Conservation (phyloP, 2,329 filamentous ascomycete genomes). For the Xylaria sp. region DNA sequence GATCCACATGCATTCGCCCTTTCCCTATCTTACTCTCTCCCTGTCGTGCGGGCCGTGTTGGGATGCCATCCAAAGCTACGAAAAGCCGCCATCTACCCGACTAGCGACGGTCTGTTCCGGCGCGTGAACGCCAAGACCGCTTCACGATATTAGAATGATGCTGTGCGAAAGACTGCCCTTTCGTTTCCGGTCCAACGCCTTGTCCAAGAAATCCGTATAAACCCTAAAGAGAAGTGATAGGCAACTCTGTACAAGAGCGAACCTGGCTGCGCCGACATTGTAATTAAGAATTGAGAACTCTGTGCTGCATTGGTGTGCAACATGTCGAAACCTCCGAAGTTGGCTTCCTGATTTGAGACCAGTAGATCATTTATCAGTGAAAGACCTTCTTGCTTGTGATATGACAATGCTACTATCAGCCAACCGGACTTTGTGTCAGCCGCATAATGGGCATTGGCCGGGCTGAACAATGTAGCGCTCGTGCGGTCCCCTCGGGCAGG, state of each 20-base stretch:
- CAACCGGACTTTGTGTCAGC: conserved; percentile 38
- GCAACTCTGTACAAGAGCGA: conserved; percentile 32
- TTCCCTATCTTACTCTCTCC: conserved; percentile 21
- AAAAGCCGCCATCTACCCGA: conserved; percentile 15
- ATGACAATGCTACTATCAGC: conserved; percentile 10
- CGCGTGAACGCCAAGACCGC: conserved; percentile 20
- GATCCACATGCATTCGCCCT: conserved; percentile 27
- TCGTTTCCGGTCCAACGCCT: conserved; percentile 38
- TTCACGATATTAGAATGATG: conserved; percentile 19
- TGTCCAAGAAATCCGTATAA: conserved; percentile 38
- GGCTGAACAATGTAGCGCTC: conserved; percentile 78
- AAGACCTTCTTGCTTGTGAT: conserved; percentile 11
- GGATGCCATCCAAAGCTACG: conserved; percentile 16
- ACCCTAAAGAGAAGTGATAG: conserved; percentile 26
- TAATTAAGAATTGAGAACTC: conserved; percentile 15
- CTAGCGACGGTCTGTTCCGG: conserved; percentile 9
- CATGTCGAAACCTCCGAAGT: neutral
- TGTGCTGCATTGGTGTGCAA: conserved; percentile 4
- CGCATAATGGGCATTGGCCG: conserved; percentile 69
- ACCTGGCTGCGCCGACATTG: conserved; percentile 3
- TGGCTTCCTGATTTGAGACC: conserved; percentile 4
- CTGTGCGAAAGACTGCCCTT: conserved; percentile 31
- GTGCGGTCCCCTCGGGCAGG: conserved; percentile 73
- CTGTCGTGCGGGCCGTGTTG: conserved; percentile 13
- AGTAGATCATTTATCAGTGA: conserved; percentile 4